These are phyloP conservation scores for Ceratobasidium sp. DNA, from an alignment of 1,284 basidiomycete genomes.

Conservation along the genomic window DNA sequence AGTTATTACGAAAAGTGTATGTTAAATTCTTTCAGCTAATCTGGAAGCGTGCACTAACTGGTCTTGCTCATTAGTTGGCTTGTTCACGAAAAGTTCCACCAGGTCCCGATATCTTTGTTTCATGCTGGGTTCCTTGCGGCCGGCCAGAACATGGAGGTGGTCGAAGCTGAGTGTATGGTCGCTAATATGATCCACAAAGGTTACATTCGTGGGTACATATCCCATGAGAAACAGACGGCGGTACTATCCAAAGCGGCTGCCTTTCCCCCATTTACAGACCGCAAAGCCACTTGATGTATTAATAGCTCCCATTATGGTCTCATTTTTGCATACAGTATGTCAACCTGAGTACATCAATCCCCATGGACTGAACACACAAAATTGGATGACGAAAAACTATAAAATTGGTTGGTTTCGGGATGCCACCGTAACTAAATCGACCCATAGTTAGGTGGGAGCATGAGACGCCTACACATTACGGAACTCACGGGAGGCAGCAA, in stretches of 20 bases:
- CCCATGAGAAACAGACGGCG: conserved; percentile 90
- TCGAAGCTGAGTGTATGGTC: conserved; percentile 92
- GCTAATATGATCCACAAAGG: conserved; percentile 94
- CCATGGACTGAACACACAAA: too few relatives aligned
- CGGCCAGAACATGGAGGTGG: conserved; percentile 60
- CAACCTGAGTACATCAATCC: too few relatives aligned
- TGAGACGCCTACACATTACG: neutral
- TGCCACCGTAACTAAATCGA: conserved; percentile 3
- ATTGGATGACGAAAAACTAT: too few relatives aligned
- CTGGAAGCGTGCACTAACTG: conserved; percentile 1
- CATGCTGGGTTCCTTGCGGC: conserved; percentile 70
- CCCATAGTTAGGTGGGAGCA: neutral
- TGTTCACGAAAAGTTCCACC: conserved; percentile 67
- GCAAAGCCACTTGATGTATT: conserved; percentile 22
- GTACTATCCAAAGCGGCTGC: conserved; percentile 82
- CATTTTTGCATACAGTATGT: neutral
- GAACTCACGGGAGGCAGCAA: conserved; percentile 34
- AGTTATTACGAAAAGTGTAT: conserved; percentile 84
- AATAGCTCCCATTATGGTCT: neutral
- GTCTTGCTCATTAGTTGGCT: conserved; percentile 68
- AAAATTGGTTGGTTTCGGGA: conserved; percentile 5
- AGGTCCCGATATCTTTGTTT: conserved; percentile 80
- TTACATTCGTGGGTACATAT: conserved; percentile 93
- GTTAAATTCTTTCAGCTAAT: conserved; percentile 49
- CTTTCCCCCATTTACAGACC: conserved; percentile 62